A percentile compares a stretch with the other conserved stretches of the same genome.
These are phyloP conservation scores for Hapsidospora chrysogenum DNA, from an alignment of 495 filamentous ascomycete species.

Conservation along the genomic window DNA sequence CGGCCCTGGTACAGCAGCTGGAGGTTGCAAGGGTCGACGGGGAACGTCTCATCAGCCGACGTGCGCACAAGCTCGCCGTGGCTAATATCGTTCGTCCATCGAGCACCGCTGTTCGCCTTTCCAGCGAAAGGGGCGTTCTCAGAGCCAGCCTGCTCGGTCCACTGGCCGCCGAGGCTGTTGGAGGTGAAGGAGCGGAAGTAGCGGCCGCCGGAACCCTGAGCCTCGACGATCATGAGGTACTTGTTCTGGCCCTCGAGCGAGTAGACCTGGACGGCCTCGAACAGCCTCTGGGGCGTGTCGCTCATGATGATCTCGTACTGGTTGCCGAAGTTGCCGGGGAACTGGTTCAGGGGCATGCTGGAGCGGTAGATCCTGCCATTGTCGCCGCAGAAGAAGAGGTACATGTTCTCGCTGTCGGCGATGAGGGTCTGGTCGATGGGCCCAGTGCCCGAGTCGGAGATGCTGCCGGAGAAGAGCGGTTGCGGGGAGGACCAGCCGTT, in stretches of 20 bases:
- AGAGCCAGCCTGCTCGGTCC: constrained; percentile 32
- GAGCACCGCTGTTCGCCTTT: constrained; percentile 41
- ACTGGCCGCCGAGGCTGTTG: constrained; percentile 30
- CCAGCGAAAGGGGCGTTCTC: constrained; percentile 43
- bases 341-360: constrained; percentile 39
- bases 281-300: constrained; percentile 36
- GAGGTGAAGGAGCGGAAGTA: constrained; percentile 52
- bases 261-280: constrained; percentile 49
- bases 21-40: constrained; percentile 39
- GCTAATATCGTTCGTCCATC: constrained; percentile 49
- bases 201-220: constrained; percentile 36
- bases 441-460: constrained; percentile 29
- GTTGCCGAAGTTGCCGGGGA: constrained; percentile 41
- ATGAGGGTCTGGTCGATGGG: constrained; percentile 45
- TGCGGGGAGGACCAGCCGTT: constrained; percentile 37
- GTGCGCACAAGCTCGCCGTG: constrained; percentile 40
- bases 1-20: constrained; percentile 42
- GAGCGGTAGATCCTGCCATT: constrained; percentile 48
- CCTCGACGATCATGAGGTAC: constrained; percentile 50
- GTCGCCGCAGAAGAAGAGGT: constrained; percentile 49
- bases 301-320: constrained; percentile 27
- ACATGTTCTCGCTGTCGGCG: constrained; percentile 39
- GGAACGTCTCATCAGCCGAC: constrained; percentile 38
- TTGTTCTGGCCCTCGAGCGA: constrained; percentile 32
- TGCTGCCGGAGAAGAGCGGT: constrained; percentile 36